A percentile compares a stretch with the other conserved stretches of the same genome.
These are phyloP conservation scores for Sugiyamaella smithiae DNA, from an alignment of 805 yeast species.

Conservation along the genomic window DNA sequence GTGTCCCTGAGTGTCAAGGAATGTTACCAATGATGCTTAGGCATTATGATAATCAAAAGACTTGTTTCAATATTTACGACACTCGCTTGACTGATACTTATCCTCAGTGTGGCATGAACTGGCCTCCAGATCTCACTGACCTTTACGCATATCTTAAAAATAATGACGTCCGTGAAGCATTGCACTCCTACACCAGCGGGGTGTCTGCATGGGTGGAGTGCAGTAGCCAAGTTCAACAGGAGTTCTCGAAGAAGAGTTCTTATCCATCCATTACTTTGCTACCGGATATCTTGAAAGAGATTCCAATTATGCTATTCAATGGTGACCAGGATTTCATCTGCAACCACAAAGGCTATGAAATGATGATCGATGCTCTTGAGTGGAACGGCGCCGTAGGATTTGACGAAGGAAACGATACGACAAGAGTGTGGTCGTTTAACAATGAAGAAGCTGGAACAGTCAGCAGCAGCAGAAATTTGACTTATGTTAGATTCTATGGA, in stretches of 20 bases:
- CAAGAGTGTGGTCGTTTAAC: constrained; percentile 46
- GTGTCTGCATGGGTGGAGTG: constrained; percentile 74
- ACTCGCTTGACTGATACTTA: constrained; percentile 63
- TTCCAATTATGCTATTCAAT: constrained; percentile 70
- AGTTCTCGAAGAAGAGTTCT: constrained; percentile 51
- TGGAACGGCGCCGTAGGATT: constrained; percentile 56
- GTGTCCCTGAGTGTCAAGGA: constrained; percentile 35
- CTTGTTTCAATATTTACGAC: constrained; percentile 83
- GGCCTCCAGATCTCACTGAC: constrained; percentile 68
- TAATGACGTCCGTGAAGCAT: constrained; percentile 44
- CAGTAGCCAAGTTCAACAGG: constrained; percentile 51
- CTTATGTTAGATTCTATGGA: constrained; percentile 68
- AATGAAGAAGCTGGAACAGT: constrained; percentile 43
- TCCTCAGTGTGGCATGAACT: constrained; percentile 87
- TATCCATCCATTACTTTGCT: constrained; percentile 62
- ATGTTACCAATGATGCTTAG: constrained; percentile 40
- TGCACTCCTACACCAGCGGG: constrained; percentile 46
- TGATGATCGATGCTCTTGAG: constrained; percentile 54
- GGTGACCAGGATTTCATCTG: constrained; percentile 91
- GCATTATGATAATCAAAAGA: constrained; percentile 32
- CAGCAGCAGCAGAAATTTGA: constrained; percentile 64
- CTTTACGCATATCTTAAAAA: constrained; percentile 52
- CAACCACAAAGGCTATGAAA: constrained; percentile 72
- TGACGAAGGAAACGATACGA: constrained; percentile 27
- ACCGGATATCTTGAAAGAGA: constrained; percentile 57